These are phyloP conservation scores for Paramecium pentaurelia DNA, from an alignment of 73 alveolate species.

Conservation along the genomic window DNA sequence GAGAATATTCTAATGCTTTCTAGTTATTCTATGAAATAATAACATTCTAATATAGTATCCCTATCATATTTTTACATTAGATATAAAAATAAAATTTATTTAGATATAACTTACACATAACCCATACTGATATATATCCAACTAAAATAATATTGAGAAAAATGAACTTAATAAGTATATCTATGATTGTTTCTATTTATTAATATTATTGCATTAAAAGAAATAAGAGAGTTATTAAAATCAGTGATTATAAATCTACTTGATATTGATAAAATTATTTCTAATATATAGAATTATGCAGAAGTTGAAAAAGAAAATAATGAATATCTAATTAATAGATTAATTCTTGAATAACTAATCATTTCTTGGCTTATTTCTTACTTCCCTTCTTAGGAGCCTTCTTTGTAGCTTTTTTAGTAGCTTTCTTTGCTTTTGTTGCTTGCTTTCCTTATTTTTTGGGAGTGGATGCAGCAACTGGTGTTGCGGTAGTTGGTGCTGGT, in stretches of 20 bases:
- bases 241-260: not conserved
- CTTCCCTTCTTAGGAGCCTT: not conserved
- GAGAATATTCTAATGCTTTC: no score
- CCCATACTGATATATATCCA: not conserved
- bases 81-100: not conserved
- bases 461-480: not conserved
- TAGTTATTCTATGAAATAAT: no score
- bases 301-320: not conserved
- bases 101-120: not conserved
- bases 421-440: slow-evolving; percentile 4
- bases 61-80: not conserved
- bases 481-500: not conserved
- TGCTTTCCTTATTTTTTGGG: not conserved
- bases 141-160: not conserved
- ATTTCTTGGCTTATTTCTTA: slow-evolving; percentile 3
- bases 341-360: slow-evolving; percentile 2
- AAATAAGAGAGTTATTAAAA: not conserved
- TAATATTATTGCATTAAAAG: not conserved
- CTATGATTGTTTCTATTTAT: not conserved
- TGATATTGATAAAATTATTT: not conserved
- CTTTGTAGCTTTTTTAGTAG: not conserved
- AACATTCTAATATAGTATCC: no score
- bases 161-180: not conserved
- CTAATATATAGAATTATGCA: not conserved
- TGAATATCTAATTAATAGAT: not conserved